Conservation (phyloP, 148 eudicot genomes). For the Heliamphora exappendiculata region DNA sequence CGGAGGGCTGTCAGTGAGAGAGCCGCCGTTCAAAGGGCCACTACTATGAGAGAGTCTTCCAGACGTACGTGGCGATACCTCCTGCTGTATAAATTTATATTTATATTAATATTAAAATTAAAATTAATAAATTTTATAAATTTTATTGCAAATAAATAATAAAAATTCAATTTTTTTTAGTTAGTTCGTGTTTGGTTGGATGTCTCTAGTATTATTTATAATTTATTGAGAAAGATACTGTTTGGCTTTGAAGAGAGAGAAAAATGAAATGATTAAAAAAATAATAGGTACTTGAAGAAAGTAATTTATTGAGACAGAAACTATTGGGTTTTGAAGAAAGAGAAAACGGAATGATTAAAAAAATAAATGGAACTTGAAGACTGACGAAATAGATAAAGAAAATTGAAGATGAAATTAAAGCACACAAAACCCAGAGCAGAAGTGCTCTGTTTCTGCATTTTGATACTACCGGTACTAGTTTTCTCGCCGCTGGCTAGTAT, state of each 20-base stretch:
- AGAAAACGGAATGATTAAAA: neutral
- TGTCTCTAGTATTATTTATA: too few species aligned
- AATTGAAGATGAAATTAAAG: neutral
- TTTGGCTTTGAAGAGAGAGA: neutral
- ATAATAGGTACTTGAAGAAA: neutral
- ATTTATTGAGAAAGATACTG: neutral
- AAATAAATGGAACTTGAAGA: neutral
- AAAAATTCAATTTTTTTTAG: too few species aligned
- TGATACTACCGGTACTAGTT: too few species aligned
- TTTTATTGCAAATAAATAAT: too few species aligned
- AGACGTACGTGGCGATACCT: constrained; percentile 93
- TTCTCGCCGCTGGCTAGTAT: neutral
- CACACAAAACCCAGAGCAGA: constrained; percentile 18
- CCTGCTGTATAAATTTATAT: constrained; percentile 72
- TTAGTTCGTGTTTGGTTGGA: too few species aligned
- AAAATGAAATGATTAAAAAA: neutral
- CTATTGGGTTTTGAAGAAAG: neutral
- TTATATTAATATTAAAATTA: too few species aligned
- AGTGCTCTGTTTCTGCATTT: neutral
- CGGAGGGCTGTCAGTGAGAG: constrained; percentile 89
- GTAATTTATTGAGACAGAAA: neutral
- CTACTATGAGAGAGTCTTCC: constrained; percentile 91
- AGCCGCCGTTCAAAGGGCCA: constrained; percentile 82
- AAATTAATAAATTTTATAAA: too few species aligned
- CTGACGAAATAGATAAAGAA: neutral